Evolutionary conservation across 306 rosid species (phyloP), one percentile per base, ranked within the genome.

Genomic region (Canavalia gladiata): DNA sequence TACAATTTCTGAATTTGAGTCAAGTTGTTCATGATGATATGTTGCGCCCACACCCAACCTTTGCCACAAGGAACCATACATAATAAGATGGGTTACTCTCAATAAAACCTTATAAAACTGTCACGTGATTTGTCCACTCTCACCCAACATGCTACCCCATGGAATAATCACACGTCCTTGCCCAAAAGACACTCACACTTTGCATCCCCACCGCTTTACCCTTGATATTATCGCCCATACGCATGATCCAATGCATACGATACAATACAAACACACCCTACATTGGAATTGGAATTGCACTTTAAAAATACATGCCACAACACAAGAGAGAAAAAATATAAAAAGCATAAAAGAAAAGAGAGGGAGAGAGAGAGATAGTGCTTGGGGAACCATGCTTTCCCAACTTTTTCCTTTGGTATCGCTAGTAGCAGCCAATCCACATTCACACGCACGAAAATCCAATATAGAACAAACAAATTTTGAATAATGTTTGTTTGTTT

Each of bases 341-440:
- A 78, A 83, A 77, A 78, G 65, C 51, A 78, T 3, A 35, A 34
- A 68, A 54, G 76, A 8, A 66, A 58, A 79, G n/a, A 30, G 52
- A 29, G 10, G 10, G 67, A 75, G 28, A 68, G 82, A 59, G 79
- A 47, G 35, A 80, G 88, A 71, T 63, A 85, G 85, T 81, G 82
- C 76, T 70, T n/a, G 30, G 74, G 52, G 85, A 85, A 85, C 88
- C 77, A 74, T 79, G 82, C 76, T 68, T 79, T 18, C 59, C 50
- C 37, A 63, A 49, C 50, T 75, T 84, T 82, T 72, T 72, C 70
- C 71, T 62, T 56, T 57, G 75, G 10, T 83, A 69, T 74, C 69
- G 76, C 85, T 81, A 78, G 66, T 82, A 82, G 86, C 86, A 78
- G 12, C 86, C 85, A 84, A 87, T 86, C 68, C 69, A 45, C 66